Evolutionary conservation across 106 monocot genomes (phyloP).

Genomic region (Phalaenopsis equestris): DNA sequence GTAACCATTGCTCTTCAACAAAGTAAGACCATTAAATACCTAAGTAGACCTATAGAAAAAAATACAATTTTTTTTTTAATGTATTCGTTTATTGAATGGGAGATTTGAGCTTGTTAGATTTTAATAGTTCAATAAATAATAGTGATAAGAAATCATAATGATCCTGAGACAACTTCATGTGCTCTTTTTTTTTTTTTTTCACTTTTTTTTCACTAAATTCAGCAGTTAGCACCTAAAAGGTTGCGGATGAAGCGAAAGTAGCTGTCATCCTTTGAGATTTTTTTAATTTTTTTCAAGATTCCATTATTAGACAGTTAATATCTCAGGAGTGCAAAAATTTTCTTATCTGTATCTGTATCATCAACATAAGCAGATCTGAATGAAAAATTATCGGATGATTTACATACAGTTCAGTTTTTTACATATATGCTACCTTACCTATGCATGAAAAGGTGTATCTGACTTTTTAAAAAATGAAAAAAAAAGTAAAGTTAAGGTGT

Average conservation of each 20-base stretch:
- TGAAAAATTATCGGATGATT: no score
- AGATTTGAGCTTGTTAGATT: background rate
- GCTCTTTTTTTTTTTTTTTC: background rate
- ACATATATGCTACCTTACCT: no score
- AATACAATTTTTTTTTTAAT: background rate
- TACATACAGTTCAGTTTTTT: no score
- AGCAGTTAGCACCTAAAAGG: background rate
- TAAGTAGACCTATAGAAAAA: background rate
- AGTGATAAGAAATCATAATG: background rate
- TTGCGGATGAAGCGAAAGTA: background rate
- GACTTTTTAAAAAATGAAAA: no score
- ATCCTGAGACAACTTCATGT: background rate
- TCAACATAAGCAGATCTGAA: no score
- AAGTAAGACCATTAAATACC: background rate
- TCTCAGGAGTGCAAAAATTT: background rate
- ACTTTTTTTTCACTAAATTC: background rate
- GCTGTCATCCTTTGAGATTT: background rate
- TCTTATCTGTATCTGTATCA: background rate
- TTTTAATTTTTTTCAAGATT: background rate
- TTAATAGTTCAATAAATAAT: background rate
- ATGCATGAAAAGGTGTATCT: no score
- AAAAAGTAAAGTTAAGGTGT: no score
- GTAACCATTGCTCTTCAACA: background rate
- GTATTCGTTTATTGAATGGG: background rate
- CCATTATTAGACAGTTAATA: background rate